Percentiles rank a stretch among this genome's conserved stretches.
Evolutionary conservation across 2,329 filamentous ascomycete genomes (phyloP).

Genomic region (Ophiostoma ulmi): DNA sequence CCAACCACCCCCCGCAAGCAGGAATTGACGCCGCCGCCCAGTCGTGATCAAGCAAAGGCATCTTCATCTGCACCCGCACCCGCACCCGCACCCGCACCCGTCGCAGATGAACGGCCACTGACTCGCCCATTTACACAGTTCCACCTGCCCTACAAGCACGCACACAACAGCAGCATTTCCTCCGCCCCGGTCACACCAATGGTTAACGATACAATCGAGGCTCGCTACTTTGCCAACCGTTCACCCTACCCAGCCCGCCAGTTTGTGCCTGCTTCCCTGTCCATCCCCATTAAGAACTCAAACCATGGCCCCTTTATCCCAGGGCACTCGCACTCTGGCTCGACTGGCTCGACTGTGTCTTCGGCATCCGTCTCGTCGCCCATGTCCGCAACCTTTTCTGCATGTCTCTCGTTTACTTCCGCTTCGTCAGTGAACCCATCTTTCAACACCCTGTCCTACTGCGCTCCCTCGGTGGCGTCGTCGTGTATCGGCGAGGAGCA

Average conservation of each 20-base stretch:
- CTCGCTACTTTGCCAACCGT: slow-evolving; percentile 16
- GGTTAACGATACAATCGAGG: neutral
- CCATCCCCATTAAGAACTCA: neutral
- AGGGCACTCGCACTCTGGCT: slow-evolving; percentile 4
- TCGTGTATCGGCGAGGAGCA: slow-evolving; percentile 17
- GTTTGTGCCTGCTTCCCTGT: slow-evolving; percentile 17
- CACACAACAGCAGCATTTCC: neutral
- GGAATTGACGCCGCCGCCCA: slow-evolving; percentile 4
- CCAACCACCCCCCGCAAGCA: neutral
- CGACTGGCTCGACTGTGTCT: slow-evolving; percentile 5
- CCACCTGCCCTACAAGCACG: slow-evolving; percentile 22
- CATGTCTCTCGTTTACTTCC: slow-evolving; percentile 15
- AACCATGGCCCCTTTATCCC: slow-evolving; percentile 3
- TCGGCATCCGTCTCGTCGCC: slow-evolving; percentile 18
- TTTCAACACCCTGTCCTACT: neutral
- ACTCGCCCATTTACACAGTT: slow-evolving; percentile 21
- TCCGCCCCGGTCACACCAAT: neutral
- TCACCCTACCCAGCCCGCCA: slow-evolving; percentile 19
- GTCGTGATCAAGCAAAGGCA: neutral
- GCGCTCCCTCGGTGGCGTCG: neutral
- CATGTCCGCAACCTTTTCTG: slow-evolving; percentile 17
- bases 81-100: neutral
- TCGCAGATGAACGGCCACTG: neutral
- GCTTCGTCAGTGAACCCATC: slow-evolving; percentile 17
- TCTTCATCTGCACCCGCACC: neutral